Base-by-base conservation (phyloP, 2,329 filamentous ascomycete species). In the Parastagonospora avenae region DNA sequence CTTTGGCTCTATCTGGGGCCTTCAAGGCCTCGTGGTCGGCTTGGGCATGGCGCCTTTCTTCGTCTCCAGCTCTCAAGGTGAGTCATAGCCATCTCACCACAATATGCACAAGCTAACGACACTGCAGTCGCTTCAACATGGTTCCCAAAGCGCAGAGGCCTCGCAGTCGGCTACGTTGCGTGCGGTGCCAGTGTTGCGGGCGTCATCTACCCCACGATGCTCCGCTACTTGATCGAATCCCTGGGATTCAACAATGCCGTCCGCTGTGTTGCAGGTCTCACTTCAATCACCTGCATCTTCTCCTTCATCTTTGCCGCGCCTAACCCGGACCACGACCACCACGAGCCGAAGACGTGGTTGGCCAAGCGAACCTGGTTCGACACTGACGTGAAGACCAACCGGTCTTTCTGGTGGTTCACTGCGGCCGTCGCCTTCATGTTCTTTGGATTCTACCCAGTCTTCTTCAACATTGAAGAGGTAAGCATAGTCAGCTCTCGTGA, bases 11-110 rank as follows among this genome's bases (percentile, higher is more conserved):
- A 78, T 79, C 19, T 79, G 77, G 77, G 62, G 76, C 9, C 77
- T 76, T 4, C 78, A 81, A 60, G 79, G 79, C 4, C 60, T 81
- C 33, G 62, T 80, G 32, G 72, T 73, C 24, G 77, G 78, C 4
- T 50, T 80, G 8, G 79, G 79, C 8, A 81, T 81, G 79, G 73
- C 77, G n/a, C 80, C 78, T 55, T 80, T 79, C 64, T 81, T 81
- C 55, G 79, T 81, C 4, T 75, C 75, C 19, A 79, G 78, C 54
- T 80, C 79, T 19, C 78, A 80, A 68, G 72, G 77, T 80, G 72
- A 50, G 74, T 64, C 8, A 11, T 4, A 4, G 29, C 11, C 27
- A 11, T 10, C 5, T 3, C 15, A 19, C 15, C 27, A 8, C 2
- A 27, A 16, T 1, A 5, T 1, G 16, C 27, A 42, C 5, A 30